These are phyloP conservation scores for Nakazawaea molendinolei DNA, from an alignment of 805 yeast species.

Conservation along the genomic window DNA sequence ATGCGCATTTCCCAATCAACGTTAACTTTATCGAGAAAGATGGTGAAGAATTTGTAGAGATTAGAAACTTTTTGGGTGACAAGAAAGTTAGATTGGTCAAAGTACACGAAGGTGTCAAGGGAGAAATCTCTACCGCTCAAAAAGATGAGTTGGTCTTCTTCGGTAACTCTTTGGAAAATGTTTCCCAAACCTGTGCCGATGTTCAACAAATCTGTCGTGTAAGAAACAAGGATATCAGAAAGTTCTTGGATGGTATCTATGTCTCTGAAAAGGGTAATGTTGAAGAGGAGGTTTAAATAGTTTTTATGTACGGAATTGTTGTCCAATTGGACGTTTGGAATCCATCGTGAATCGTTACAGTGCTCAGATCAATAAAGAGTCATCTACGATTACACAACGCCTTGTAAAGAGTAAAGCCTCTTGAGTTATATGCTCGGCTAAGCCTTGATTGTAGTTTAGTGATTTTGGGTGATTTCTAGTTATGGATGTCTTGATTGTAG, in stretches of 20 bases:
- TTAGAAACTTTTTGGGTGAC: slow-evolving; percentile 99
- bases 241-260: slow-evolving; percentile 99
- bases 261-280: slow-evolving; percentile 93
- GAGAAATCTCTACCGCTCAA: slow-evolving; percentile 72
- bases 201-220: slow-evolving; percentile 97
- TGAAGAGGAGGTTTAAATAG: slow-evolving; percentile 50
- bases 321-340: slow-evolving; percentile 1
- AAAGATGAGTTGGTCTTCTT: slow-evolving; percentile 91
- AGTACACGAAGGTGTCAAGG: slow-evolving; percentile 83
- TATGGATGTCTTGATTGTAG: too few species aligned
- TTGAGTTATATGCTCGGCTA: too few species aligned
- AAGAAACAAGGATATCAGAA: slow-evolving; percentile 99
- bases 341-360: slow-evolving; percentile 15
- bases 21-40: slow-evolving; percentile 85
- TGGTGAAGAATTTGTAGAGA: slow-evolving; percentile 72
- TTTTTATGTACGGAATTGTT: neutral
- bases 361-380: slow-evolving; percentile 13
- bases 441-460: too few species aligned
- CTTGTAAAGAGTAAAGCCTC: too few species aligned
- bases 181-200: slow-evolving; percentile 98
- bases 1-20: slow-evolving; percentile 99
- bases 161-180: slow-evolving; percentile 97
- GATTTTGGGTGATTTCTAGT: neutral
- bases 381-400: slow-evolving; percentile 15
- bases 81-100: slow-evolving; percentile 88